Base-by-base conservation (phyloP, 352 stramenopile species). In the Phytophthora syringae region DNA sequence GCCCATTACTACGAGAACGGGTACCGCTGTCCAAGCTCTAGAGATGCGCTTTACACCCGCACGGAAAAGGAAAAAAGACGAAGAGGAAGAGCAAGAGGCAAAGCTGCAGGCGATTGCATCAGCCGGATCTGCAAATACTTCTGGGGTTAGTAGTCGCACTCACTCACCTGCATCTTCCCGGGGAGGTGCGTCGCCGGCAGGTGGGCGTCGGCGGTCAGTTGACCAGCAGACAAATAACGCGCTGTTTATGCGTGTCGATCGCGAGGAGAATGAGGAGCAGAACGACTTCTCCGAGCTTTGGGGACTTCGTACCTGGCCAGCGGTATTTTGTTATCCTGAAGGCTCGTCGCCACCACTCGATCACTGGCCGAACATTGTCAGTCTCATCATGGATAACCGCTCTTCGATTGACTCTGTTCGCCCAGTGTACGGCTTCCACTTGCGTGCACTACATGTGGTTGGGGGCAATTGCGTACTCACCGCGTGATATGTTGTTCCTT, bases 311-410 rank as follows among this genome's bases (percentile, higher is more conserved):
- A 82, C 79, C 21, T 95, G 83, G 82, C 87, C 88, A 13, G 86
- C 86, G 22, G 80, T 96, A 10, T 95, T 95, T 51, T 92, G 81
- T 55, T 96, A 93, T 49, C 88, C 88, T 12, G 79, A 82, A 56
- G 59, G 70, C 16, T 77, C 88, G 11, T 44, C 61, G 48, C 67
- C 76, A 2, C 82, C 84, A 20, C 61, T 89, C 44, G 65, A 87
- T 56, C 88, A 96, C 63, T 96, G 86, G 86, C 88, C 88, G 2
- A 96, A 96, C 45, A 79, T 96, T 15, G 73, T 96, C 49, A 95
- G 86, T 61, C 74, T 96, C 22, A 90, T 96, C 52, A 91, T 92
- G 87, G 86, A 96, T 71, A 92, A 88, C 60, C 79, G 80, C 27
- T 61, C 65, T 16, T 72, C 70, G 44, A 61, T 93, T 52, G 76